Base-by-base conservation (phyloP, 179 eudicot genomes). In the Spergularia azorica region DNA sequence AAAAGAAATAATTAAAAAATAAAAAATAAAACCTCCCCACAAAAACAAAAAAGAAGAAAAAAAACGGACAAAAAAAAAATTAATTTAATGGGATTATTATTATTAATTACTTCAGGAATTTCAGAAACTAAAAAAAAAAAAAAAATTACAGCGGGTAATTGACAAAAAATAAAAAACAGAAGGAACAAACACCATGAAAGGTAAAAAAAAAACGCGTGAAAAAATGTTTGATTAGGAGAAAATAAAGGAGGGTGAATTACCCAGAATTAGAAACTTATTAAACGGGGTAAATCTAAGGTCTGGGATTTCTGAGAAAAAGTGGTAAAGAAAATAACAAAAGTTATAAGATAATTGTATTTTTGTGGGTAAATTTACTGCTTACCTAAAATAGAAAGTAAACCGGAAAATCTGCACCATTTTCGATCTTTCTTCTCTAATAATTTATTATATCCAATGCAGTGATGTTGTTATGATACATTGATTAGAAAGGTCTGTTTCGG, bases 171-270 rank as follows among this genome's bases (percentile, higher is more conserved):
- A 21, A 21, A 54, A 69, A 56, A 62, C 6, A n/a, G 17, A 43
- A 32, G 46, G 15, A 59, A 20, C 13, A 50, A 43, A 56, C 17
- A 56, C 43, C 55, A 76, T 58, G 41, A 63, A 74, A 50, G 7
- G 21, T 56, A 26, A 3, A 55, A 32, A 54, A 26, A 66, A 66
- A 76, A 67, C 69, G 75, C 39, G 69, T 61, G 8, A 74, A 63
- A 55, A 69, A 48, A 56, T 77, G 80, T 32, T 5, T 71, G 80
- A 63, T n/a, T 9, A 12, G 18, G 76, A 71, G 80, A 63, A 62
- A 39, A 71, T 17, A 3, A 14, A 77, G 80, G 80, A 52, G 9
- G 51, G 9, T 18, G 12, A 0, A 14, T 43, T 67, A 50, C 60
- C 74, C 60, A 69, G 1, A 21, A 20, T 70, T 77, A 70, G 56